Percentiles rank a stretch among this genome's conserved stretches.
These are phyloP conservation scores for Lactarius sanguifluus DNA, from an alignment of 768 basidiomycete genomes.

Conservation along the genomic window DNA sequence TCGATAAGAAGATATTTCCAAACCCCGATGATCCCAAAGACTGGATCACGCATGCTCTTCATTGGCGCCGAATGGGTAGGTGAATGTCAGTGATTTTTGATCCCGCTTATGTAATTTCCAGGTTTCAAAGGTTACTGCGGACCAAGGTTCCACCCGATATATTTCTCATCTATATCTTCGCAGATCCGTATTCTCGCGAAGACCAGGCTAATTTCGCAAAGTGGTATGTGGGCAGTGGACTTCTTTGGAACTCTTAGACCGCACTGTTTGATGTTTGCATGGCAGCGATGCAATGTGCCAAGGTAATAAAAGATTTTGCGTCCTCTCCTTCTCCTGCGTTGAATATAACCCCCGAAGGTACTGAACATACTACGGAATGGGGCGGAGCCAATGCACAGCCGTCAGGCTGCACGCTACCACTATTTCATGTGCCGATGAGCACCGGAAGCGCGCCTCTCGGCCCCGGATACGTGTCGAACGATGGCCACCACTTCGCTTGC, in stretches of 20 bases:
- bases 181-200: conserved; percentile 60
- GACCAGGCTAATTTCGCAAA: conserved; percentile 47
- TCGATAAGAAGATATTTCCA: conserved; percentile 44
- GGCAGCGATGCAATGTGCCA: conserved; percentile 50
- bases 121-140: conserved; percentile 50
- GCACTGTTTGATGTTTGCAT: not conserved
- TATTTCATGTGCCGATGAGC: conserved; percentile 46
- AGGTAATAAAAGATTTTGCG: conserved; percentile 36
- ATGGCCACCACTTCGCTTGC: conserved; percentile 57
- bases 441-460: conserved; percentile 33
- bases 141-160: not conserved
- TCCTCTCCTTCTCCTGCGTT: not conserved
- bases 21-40: conserved; percentile 51
- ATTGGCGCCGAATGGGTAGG: conserved; percentile 47
- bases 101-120: conserved; percentile 28
- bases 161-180: not conserved
- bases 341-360: conserved; percentile 36
- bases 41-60: conserved; percentile 50
- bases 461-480: conserved; percentile 51
- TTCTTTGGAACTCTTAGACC: conserved; percentile 40
- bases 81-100: not conserved
- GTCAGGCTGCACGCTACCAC: conserved; percentile 52
- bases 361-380: conserved; percentile 44
- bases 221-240: conserved; percentile 33
- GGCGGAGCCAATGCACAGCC: conserved; percentile 42